Percentiles rank a stretch among this genome's conserved stretches.
phyloP scores from a whole-genome alignment of 257 asterid species.

The Petrea volubilis region DNA sequence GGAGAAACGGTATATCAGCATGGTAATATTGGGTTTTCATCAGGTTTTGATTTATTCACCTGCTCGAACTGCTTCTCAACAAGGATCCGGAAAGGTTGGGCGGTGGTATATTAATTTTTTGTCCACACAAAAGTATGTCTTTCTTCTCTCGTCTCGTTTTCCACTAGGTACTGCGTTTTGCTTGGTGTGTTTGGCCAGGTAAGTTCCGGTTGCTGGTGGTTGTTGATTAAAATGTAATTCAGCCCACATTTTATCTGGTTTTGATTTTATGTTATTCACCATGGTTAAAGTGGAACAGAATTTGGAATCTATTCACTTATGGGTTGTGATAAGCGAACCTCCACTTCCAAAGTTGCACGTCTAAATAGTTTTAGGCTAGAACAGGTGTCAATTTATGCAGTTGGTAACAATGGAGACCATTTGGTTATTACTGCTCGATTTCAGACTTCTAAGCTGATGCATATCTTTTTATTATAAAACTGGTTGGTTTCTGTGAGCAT shows the following conservation, averaged over 20 bases:
- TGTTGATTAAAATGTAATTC: neutral
- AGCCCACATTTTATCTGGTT: neutral
- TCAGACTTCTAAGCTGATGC: neutral
- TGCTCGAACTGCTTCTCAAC: slow-evolving; percentile 81
- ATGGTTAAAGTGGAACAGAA: slow-evolving; percentile 7
- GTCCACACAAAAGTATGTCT: slow-evolving; percentile 76
- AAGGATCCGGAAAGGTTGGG: slow-evolving; percentile 82
- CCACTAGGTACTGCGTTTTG: neutral
- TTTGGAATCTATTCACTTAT: neutral
- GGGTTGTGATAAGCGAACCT: neutral
- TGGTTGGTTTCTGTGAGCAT: neutral
- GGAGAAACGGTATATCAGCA: slow-evolving; percentile 32
- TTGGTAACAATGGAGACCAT: neutral
- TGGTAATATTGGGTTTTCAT: slow-evolving; percentile 18
- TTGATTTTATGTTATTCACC: neutral
- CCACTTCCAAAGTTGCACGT: neutral
- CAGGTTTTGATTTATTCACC: slow-evolving; percentile 75
- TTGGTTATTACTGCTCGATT: neutral
- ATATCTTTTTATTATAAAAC: neutral
- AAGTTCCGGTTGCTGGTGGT: neutral
- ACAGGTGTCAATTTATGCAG: neutral
- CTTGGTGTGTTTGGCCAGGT: neutral
- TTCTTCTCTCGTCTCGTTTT: slow-evolving; percentile 10
- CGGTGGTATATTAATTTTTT: slow-evolving; percentile 73
- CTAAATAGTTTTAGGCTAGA: neutral